Evolutionary conservation across 257 asterid species (phyloP), one percentile per base, ranked within the genome.

Genomic region (Solanum sejunctum): DNA sequence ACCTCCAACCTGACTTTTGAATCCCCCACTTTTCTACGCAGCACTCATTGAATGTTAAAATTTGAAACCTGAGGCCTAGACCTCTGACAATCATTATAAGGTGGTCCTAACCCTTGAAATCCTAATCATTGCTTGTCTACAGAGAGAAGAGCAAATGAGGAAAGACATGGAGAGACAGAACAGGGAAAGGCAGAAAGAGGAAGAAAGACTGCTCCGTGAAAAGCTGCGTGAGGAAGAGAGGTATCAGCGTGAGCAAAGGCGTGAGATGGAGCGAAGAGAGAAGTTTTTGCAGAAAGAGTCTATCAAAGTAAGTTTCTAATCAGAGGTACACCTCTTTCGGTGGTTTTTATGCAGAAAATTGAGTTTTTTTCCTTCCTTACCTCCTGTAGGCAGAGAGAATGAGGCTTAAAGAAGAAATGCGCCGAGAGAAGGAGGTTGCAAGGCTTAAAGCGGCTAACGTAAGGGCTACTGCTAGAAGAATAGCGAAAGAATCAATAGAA

Each of bases 161-260:
- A 94, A 92, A 91, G 99, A 95, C 86, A 92, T 92, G 93, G 99
- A 95, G 88, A 92, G 98, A 90, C 97, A 85, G 85, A 97, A 94
- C 47, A 93, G 94, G 41, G 99, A 95, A 89, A 89, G 97, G 85
- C 92, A 94, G 71, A 94, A 88, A 90, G 99, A 94, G 88, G 98
- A 95, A 88, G 97, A 94, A 84, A 92, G 97, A 75, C 86, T 94
- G 85, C 85, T 95, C 86, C 97, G 99, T n/a, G 98, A 95, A 87
- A 92, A 92, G 88, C 98, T 85, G 86, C 95, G 97, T 28, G 97
- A 94, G 83, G 97, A 92, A 87, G 99, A 95, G 87, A 91, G 91
- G 85, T 88, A 12, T 82, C 97, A 87, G 86, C 90, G 94, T 86
- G 99, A 94, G 91, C 96, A 94, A 88, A 92, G 92, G 87, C 97